phyloP scores from a whole-genome alignment of 2,329 filamentous ascomycete species.

The Colletotrichum acutatum region DNA sequence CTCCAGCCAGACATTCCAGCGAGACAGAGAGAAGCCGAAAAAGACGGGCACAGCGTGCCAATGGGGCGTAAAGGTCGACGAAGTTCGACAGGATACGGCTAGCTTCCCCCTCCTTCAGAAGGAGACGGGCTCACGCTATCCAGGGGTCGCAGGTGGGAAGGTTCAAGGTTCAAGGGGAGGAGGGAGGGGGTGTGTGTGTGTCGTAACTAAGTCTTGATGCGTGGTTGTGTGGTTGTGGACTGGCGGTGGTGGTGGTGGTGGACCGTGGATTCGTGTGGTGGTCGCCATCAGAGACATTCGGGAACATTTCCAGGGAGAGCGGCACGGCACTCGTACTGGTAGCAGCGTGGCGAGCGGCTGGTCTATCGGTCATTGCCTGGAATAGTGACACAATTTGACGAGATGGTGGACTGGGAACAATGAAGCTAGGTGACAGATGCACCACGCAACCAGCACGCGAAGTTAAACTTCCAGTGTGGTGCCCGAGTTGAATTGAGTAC shows the following conservation, averaged over 20 bases:
- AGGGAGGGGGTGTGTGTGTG: background rate
- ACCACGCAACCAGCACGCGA: background rate
- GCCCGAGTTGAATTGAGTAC: no score
- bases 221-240: background rate
- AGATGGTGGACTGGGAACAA: background rate
- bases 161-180: background rate
- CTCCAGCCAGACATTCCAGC: background rate
- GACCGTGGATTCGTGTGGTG: background rate
- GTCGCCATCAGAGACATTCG: constrained; percentile 8
- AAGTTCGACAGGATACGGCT: background rate
- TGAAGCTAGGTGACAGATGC: background rate
- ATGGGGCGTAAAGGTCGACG: background rate
- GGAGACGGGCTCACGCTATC: background rate
- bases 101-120: background rate
- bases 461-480: background rate
- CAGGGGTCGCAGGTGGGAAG: background rate
- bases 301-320: background rate
- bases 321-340: background rate
- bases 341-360: background rate
- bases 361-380: background rate
- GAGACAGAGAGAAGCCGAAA: background rate
- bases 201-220: background rate
- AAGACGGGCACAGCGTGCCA: background rate
- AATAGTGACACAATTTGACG: background rate
- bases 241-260: background rate